Evolutionary conservation across 805 yeast genomes (phyloP).

Genomic region (Kuraishia ogatae): DNA sequence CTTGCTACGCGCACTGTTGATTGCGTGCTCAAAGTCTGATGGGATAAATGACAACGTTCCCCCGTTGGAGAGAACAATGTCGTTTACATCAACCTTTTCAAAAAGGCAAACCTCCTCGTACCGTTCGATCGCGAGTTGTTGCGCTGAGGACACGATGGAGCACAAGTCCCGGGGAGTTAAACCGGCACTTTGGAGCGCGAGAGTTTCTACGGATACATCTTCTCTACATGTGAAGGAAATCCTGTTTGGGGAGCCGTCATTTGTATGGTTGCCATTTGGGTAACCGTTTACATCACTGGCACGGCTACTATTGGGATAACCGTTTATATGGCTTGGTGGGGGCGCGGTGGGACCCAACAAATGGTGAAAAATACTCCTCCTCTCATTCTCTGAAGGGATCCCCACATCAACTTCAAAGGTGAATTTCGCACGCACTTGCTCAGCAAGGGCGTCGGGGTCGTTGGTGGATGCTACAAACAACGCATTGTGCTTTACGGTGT

Average conservation of each 20-base stretch:
- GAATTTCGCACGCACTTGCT: conserved; percentile 53
- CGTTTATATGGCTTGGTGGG: neutral
- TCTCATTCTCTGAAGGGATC: conserved; percentile 75
- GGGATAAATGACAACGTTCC: conserved; percentile 48
- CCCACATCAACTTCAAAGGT: conserved; percentile 70
- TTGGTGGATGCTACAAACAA: conserved; percentile 60
- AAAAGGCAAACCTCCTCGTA: conserved; percentile 24
- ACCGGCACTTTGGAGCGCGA: conserved; percentile 89
- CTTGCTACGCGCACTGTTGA: conserved; percentile 74
- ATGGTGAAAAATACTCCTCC: conserved; percentile 52
- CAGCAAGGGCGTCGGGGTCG: conserved; percentile 62
- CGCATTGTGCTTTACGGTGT: conserved; percentile 31
- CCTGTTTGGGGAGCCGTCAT: neutral
- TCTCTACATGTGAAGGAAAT: conserved; percentile 15
- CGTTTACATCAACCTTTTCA: conserved; percentile 15
- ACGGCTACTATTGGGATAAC: neutral
- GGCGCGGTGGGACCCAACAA: conserved; percentile 21
- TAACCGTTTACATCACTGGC: too few species aligned
- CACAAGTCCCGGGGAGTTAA: conserved; percentile 75
- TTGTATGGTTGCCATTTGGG: neutral
- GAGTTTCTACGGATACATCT: conserved; percentile 44
- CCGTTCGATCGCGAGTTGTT: conserved; percentile 45
- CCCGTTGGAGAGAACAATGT: conserved; percentile 39
- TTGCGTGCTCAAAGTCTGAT: conserved; percentile 58
- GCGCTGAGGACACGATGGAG: conserved; percentile 63